Evolutionary conservation across 2,329 filamentous ascomycete species (phyloP), one percentile per base, ranked within the genome.

Genomic region (Rugonectria rugulosa): DNA sequence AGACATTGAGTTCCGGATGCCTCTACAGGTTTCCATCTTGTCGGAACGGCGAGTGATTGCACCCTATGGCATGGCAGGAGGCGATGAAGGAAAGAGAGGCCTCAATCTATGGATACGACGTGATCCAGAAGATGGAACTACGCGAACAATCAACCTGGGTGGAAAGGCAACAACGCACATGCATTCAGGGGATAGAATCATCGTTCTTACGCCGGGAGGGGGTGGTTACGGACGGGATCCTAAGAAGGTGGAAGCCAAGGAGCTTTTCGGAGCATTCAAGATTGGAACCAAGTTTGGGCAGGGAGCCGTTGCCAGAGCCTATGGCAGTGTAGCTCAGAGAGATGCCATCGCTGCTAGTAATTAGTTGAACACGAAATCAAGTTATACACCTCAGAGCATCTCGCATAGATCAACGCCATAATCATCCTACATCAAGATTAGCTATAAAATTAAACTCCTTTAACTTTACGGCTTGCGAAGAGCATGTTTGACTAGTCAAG

Each of bases 1-100:
- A 0, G 91, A 95, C 57, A 92, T 95, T 56, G 91, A 95, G 73
- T 93, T 93, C 72, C 81, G 90, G 3, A 86, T 90, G 36, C 88
- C 89, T 0, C 83, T 95, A 5, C 88, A 92, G 71, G 89, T 90
- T 12, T 89, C 86, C 1, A 94, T 96, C 21, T 75, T 96, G 6
- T 90, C 86, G 6, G 91, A 96, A 72, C 73, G 92, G 15, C 77
- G 92, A 24, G 89, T 94, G 0, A 87, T 90, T 60, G 81, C 85
- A 47, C 92, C 92, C 0, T 93, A 92, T 53, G 90, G 90, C 0
- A 79, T 92, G 54, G 84, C 84, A 15, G 90, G 90, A 0, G 90
- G 90, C 1, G 84, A 83, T 8, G 86, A 90, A 40, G 90, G 87
- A 0, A 74, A 82, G 55, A 81, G 86, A 6, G 90, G 90, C 0